Evolutionary conservation across 306 rosid genomes (phyloP).

Genomic region (Pyrus communis): DNA sequence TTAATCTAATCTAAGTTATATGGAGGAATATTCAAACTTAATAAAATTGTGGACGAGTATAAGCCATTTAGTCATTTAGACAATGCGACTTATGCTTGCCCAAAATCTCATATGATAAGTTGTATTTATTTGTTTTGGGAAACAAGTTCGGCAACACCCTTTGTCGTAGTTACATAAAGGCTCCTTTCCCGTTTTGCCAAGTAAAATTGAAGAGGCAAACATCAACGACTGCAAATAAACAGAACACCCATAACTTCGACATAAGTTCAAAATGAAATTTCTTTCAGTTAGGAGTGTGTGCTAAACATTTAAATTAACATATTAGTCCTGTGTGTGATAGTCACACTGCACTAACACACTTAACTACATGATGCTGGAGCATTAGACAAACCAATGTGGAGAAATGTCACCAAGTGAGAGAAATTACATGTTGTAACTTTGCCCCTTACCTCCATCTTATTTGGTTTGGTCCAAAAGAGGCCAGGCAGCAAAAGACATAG

Average conservation of each 20-base stretch:
- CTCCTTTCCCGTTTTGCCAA: background rate
- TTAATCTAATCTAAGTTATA: background rate
- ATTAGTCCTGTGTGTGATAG: background rate
- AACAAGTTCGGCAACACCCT: background rate
- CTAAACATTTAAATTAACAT: too few relatives aligned
- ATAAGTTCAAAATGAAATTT: background rate
- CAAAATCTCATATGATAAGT: too few relatives aligned
- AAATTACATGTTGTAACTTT: background rate
- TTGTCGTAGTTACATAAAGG: background rate
- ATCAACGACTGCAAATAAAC: background rate
- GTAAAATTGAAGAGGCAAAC: background rate
- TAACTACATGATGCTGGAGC: background rate
- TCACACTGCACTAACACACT: background rate
- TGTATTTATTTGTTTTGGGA: too few relatives aligned
- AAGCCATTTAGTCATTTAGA: background rate
- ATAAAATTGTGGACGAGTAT: background rate
- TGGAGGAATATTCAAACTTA: background rate
- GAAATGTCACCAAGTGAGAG: background rate
- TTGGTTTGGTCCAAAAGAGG: background rate
- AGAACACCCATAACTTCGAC: background rate
- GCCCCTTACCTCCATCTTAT: background rate
- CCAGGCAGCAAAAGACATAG: background rate
- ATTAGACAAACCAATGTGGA: background rate
- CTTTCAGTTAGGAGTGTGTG: background rate
- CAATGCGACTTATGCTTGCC: background rate